Base-by-base conservation (phyloP, 2,329 filamentous ascomycete species). In the Sarocladiaceae sp. region DNA sequence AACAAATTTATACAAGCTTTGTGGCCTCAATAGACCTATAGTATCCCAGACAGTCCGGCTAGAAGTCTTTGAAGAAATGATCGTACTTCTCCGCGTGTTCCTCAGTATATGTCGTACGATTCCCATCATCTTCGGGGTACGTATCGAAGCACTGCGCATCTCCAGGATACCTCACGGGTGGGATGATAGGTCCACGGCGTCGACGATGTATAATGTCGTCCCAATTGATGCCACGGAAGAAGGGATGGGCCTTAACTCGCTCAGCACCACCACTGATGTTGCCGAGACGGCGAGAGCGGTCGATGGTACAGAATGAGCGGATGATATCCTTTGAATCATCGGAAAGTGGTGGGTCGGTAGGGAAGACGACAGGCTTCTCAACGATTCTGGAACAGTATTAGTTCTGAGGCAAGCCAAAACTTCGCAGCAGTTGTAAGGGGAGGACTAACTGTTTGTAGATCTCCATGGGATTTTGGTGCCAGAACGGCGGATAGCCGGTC, bases 401-500 rank as follows among this genome's bases (percentile, higher is more conserved):
- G 47, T 22, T 40, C 37, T 8, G 37, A 12, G 13, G 18, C 4
- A 11, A 47, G 33, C 12, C 17, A 50, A 22, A 33, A 18, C n/a
- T n/a, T n/a, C n/a, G n/a, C n/a, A n/a, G 8, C 3, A n/a, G 33
- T 26, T 23, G 36, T 35, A 18, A 23, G 4, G 13, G 26, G n/a
- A 13, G 15, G 26, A 70, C 79, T 59, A 61, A 85, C 83, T 87
- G 83, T 66, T 90, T 89, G 70, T 93, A 93, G 54, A 93, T 93
- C 66, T 92, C 89, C 58, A 93, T 88, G 1, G 88, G 88, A 58
- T 91, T 93, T 58, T 89, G 84, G 63, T 92, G 86, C 87, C 88
- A 94, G 64, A 93, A 94, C 0, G 89, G 89, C 13, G 89, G 89
- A 63, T 92, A 91, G 25, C 89, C 89, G 10, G 89, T 90, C 47